Evolutionary conservation across 1,139 yeast genomes (phyloP), one percentile per base, ranked within the genome.

Genomic region (Candida sp.): DNA sequence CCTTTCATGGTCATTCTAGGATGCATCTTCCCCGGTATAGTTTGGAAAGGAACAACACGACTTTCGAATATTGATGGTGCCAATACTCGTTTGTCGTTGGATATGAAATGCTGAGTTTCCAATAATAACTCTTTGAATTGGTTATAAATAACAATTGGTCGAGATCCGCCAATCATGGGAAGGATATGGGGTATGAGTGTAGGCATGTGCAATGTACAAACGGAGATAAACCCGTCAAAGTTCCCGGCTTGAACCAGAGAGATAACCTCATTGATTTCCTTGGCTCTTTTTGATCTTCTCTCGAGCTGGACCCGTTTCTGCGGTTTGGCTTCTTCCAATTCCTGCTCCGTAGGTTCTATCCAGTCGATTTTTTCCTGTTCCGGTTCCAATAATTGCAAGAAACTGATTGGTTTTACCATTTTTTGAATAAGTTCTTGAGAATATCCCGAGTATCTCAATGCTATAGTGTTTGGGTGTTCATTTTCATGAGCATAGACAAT

Each of bases 1-100:
- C 96, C 91, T 58, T 89, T 77, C 77, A 86, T 84, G 0, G 97
- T 87, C 99, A 93, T 95, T 47, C 84, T 64, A 0, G 99, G 99
- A 62, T 95, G 99, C 61, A 93, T 73, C 60, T 96, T 82, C 5
- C 99, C 99, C 9, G 96, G 90, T 25, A 93, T 80, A 4, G 97
- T 90, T 65, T 93, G 99, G 60, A 86, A 89, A 41, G 84, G 85
- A 50, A 97, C 79, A 6, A 87, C 95, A 47, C 89, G 74, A 0
- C 96, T 80, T 61, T 91, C 97, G 48, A 79, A 73, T 25, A 95
- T 81, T 3, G 90, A 79, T 4, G 97, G 96, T 1, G 95, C 95
- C 53, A 93, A 71, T 8, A 88, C 78, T 42, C 91, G 73, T 50
- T 79, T 73, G 53, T 89, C 95, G 37, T 70, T 69, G 48, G 80